A percentile compares a stretch with the other conserved stretches of the same genome.
Conservation (phyloP, 2,329 filamentous ascomycete species). For the Coleophoma cylindrospora region DNA sequence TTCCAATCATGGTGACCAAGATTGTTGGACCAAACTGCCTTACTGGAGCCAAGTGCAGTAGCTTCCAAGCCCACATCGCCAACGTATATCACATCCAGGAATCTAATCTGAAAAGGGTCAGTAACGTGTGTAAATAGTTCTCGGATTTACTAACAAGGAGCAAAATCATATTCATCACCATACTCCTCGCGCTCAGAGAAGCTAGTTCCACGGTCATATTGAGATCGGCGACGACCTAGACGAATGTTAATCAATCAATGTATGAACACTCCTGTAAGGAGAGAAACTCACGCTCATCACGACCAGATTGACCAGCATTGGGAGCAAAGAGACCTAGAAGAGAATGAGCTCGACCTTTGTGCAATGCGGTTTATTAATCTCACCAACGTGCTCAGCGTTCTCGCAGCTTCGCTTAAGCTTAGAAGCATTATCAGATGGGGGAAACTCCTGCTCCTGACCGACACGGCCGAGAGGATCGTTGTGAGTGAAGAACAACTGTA, state of each 20-base stretch:
- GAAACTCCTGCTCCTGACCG: constrained; percentile 72
- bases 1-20: no score
- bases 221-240: constrained; percentile 48
- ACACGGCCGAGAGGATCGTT: constrained; percentile 52
- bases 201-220: constrained; percentile 77
- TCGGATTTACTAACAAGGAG: no score
- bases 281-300: constrained; percentile 66
- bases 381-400: constrained; percentile 79
- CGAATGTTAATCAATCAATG: constrained; percentile 19
- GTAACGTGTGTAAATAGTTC: no score
- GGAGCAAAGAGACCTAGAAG: constrained; percentile 70
- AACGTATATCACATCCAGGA: no score
- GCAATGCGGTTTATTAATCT: constrained; percentile 28
- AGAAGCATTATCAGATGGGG: constrained; percentile 73
- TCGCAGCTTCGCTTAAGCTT: constrained; percentile 86
- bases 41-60: no score
- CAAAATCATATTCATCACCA: constrained; percentile 9
- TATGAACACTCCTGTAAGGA: not conserved
- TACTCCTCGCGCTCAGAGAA: constrained; percentile 45
- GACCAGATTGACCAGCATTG: constrained; percentile 66
- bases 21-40: no score
- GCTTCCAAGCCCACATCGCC: no score
- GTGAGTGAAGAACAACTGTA: constrained; percentile 47
- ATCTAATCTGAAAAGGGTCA: no score
- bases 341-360: constrained; percentile 4